Conservation (phyloP, 768 basidiomycete genomes). For the Ramaria rubella region DNA sequence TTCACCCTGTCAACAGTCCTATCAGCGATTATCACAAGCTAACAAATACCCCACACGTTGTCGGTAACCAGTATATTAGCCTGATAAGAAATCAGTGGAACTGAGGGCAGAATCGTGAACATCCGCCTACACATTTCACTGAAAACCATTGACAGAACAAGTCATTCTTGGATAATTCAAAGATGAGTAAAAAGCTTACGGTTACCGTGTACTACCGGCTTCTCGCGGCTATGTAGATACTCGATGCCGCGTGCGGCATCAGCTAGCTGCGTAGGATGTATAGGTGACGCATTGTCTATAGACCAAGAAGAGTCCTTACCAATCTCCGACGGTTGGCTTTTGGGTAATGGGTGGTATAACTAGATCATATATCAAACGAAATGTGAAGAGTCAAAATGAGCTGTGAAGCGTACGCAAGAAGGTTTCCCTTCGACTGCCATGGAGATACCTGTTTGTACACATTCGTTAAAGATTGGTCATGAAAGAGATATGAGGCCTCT, state of each 20-base stretch:
- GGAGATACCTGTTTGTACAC: conserved; percentile 45
- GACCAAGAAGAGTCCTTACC: conserved; percentile 27
- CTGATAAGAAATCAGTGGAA: conserved; percentile 24
- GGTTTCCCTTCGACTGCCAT: conserved; percentile 57
- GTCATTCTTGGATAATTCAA: too few relatives aligned
- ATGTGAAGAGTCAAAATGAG: conserved; percentile 23
- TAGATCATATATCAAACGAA: conserved; percentile 17
- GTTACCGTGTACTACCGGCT: conserved; percentile 48
- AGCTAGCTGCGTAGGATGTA: conserved; percentile 23
- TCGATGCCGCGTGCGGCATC: conserved; percentile 52
- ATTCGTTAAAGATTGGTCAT: background rate
- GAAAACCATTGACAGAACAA: too few relatives aligned
- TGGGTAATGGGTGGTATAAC: conserved; percentile 35
- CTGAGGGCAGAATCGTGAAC: background rate
- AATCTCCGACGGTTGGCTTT: conserved; percentile 36
- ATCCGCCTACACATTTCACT: conserved; percentile 58
- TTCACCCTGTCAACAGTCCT: conserved; percentile 32
- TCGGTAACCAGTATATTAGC: conserved; percentile 52
- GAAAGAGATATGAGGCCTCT: background rate
- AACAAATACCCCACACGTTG: conserved; percentile 12
- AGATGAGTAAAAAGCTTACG: conserved; percentile 32
- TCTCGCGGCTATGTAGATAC: conserved; percentile 45
- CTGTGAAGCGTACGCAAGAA: conserved; percentile 48
- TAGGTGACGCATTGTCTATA: background rate
- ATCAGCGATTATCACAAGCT: background rate